Conservation (phyloP, 305 asterid genomes). For the Ilex paraguariensis region DNA sequence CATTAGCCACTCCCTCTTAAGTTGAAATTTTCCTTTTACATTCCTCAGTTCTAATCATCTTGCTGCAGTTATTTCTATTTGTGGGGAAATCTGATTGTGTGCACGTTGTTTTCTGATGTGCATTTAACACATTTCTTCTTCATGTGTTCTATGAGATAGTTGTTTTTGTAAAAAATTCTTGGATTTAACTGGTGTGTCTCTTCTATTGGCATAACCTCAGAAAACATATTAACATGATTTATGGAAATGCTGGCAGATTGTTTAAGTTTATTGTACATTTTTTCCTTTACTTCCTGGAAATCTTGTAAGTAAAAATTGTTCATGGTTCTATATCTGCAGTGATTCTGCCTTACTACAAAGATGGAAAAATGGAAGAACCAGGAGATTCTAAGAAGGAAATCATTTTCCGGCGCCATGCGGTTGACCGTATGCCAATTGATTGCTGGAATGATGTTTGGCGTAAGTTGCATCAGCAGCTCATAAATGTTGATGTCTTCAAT, state of each 20-base stretch:
- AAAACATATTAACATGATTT: not conserved
- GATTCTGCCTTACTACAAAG: slow-evolving; percentile 83
- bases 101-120: not conserved
- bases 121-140: not conserved
- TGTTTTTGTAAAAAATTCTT: too few relatives aligned
- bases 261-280: slow-evolving; percentile 1
- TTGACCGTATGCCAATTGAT: slow-evolving; percentile 90
- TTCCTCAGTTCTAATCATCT: not conserved
- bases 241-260: not conserved
- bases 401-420: slow-evolving; percentile 76
- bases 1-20: not conserved
- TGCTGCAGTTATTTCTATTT: not conserved
- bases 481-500: slow-evolving; percentile 81
- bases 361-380: slow-evolving; percentile 39
- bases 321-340: slow-evolving; percentile 38
- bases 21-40: not conserved
- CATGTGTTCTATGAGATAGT: not conserved
- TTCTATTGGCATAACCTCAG: too few relatives aligned
- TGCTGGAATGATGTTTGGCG: slow-evolving; percentile 98
- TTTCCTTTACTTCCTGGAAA: slow-evolving; percentile 1
- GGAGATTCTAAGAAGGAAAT: slow-evolving; percentile 44
- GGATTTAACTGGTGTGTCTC: too few relatives aligned
- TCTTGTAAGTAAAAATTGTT: not conserved
- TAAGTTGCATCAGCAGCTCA: slow-evolving; percentile 93
- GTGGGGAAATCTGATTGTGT: not conserved